Conservation (phyloP, 2,329 filamentous ascomycete genomes). For the Pseudogymnoascus sp. region DNA sequence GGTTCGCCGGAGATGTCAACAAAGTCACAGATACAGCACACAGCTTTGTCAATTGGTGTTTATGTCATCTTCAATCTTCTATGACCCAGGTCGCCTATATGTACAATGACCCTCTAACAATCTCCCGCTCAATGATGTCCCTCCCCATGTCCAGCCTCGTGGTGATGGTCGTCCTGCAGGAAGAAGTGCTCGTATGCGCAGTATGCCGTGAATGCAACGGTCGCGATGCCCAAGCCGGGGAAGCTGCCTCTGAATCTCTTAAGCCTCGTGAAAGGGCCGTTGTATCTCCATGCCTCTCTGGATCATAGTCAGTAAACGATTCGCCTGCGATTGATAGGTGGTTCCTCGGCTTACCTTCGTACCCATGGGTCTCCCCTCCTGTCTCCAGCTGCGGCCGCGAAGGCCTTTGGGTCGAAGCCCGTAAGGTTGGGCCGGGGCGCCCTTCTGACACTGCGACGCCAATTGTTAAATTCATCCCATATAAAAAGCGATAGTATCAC, state of each 20-base stretch:
- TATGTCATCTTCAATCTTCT: constrained; percentile 9
- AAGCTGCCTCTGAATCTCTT: constrained; percentile 85
- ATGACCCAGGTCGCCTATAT: constrained; percentile 27
- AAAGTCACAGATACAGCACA: neutral
- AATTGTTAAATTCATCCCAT: constrained; percentile 13
- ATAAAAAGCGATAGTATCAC: constrained; percentile 9
- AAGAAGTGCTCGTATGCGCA: constrained; percentile 87
- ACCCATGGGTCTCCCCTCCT: constrained; percentile 60
- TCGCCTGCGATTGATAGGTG: neutral
- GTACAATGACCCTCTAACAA: constrained; percentile 28
- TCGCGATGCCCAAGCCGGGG: constrained; percentile 86
- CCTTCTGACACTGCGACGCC: constrained; percentile 27
- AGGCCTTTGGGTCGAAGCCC: constrained; percentile 81
- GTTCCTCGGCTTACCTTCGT: constrained; percentile 44
- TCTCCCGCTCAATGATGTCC: constrained; percentile 46
- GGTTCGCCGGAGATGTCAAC: neutral
- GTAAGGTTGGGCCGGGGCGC: constrained; percentile 62
- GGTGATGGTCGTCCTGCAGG: constrained; percentile 61
- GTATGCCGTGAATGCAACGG: constrained; percentile 84
- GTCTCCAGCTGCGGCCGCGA: constrained; percentile 62
- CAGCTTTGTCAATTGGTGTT: constrained; percentile 10
- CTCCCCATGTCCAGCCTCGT: constrained; percentile 43
- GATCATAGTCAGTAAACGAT: constrained; percentile 13
- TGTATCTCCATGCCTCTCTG: constrained; percentile 95
- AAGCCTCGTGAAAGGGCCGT: constrained; percentile 75